phyloP scores from a whole-genome alignment of 306 rosid species.

The Dalbergia oliveri region DNA sequence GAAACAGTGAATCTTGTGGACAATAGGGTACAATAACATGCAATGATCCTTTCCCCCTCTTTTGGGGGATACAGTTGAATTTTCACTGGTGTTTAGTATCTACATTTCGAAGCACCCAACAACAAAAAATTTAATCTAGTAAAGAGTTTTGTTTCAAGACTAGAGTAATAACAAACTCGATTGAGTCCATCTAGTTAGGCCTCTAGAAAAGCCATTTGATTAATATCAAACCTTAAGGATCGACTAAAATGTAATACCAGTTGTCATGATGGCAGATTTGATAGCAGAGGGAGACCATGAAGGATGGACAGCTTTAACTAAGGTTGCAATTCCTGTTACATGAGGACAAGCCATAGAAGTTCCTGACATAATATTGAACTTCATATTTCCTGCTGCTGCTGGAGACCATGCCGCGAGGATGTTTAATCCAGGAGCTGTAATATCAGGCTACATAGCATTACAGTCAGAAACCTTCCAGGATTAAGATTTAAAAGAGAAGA shows the following conservation, averaged over 20 bases:
- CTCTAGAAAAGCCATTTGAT: neutral
- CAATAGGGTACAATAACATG: neutral
- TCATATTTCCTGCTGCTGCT: conserved; percentile 56
- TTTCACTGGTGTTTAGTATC: neutral
- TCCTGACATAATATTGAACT: conserved; percentile 73
- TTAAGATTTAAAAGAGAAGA: neutral
- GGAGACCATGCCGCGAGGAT: conserved; percentile 93
- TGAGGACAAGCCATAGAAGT: conserved; percentile 94
- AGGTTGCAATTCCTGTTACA: conserved; percentile 81
- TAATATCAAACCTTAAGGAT: neutral
- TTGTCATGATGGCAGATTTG: conserved; percentile 88
- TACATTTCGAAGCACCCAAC: conserved; percentile 15
- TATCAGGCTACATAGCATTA: conserved; percentile 73
- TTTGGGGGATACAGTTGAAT: neutral
- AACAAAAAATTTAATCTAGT: neutral
- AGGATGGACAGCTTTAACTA: conserved; percentile 79
- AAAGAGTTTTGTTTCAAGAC: conserved; percentile 7
- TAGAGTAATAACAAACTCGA: conserved; percentile 24
- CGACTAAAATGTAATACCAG: conserved; percentile 55
- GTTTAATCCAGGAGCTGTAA: conserved; percentile 84
- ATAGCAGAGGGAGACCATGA: conserved; percentile 82
- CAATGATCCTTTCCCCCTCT: neutral
- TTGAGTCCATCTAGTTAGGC: neutral
- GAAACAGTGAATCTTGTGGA: conserved; percentile 5
- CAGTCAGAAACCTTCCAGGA: conserved; percentile 30